Evolutionary conservation across 2,329 filamentous ascomycete species (phyloP).

Genomic region (Bisporella sp.): DNA sequence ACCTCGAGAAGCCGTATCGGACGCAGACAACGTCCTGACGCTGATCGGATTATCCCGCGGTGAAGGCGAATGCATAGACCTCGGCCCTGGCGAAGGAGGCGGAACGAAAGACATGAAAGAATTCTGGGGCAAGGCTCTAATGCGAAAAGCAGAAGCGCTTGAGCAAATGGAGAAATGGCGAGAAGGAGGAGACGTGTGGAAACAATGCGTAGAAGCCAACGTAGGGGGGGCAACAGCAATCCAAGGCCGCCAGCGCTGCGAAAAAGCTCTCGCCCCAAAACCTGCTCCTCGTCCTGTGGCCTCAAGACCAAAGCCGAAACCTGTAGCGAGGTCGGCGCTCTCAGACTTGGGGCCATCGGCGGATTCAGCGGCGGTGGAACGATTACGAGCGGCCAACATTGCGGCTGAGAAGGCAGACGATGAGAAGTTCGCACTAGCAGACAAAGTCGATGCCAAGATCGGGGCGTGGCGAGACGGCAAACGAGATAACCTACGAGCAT

Average conservation of each 20-base stretch:
- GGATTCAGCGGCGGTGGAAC: constrained; percentile 70
- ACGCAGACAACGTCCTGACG: constrained; percentile 73
- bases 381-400: constrained; percentile 75
- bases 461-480: constrained; percentile 84
- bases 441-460: constrained; percentile 76
- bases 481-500: constrained; percentile 81
- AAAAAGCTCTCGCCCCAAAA: constrained; percentile 74
- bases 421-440: constrained; percentile 83
- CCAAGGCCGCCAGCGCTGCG: constrained; percentile 81
- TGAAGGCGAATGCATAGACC: constrained; percentile 69
- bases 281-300: constrained; percentile 39
- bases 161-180: constrained; percentile 93
- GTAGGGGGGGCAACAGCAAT: constrained; percentile 80
- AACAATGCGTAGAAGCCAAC: constrained; percentile 72
- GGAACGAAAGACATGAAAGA: constrained; percentile 81
- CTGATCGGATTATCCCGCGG: constrained; percentile 77
- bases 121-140: constrained; percentile 87
- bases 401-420: constrained; percentile 83
- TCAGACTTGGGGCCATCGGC: constrained; percentile 32
- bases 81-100: constrained; percentile 51
- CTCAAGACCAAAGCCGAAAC: constrained; percentile 37
- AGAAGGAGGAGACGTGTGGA: constrained; percentile 78
- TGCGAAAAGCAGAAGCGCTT: constrained; percentile 89
- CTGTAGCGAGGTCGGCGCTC: constrained; percentile 34
- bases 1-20: constrained; percentile 76